phyloP scores from a whole-genome alignment of 257 asterid genomes.

The Nicotiana paniculata region DNA sequence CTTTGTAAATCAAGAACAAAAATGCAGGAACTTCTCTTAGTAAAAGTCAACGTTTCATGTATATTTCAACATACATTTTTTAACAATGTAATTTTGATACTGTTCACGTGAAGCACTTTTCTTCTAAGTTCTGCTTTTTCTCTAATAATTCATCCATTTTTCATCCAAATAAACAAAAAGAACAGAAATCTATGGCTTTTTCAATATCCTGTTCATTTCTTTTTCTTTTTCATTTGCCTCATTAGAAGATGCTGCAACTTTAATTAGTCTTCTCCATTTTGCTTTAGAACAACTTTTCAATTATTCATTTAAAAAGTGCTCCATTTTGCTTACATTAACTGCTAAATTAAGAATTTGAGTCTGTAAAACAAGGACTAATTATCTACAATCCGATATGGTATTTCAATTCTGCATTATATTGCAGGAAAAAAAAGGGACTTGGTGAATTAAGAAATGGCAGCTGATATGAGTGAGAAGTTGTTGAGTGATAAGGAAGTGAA shows the following conservation, averaged over 20 bases:
- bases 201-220: background rate
- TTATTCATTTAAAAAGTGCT: background rate
- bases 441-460: conserved; percentile 19
- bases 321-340: background rate
- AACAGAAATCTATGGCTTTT: too few species aligned
- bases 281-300: too few species aligned
- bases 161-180: too few species aligned
- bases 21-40: too few species aligned
- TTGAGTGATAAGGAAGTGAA: conserved; percentile 12
- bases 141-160: background rate
- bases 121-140: background rate
- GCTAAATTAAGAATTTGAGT: background rate
- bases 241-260: too few species aligned
- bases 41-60: too few species aligned
- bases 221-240: too few species aligned
- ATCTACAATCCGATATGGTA: background rate
- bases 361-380: background rate
- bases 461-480: conserved; percentile 16
- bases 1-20: too few species aligned
- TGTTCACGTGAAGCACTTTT: background rate
- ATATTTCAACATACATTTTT: too few species aligned
- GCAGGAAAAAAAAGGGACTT: background rate
- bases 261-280: background rate
- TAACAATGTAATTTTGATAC: background rate
- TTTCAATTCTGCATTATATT: background rate